Conservation (phyloP, 345 rosid species). For the Murraya koenigii region DNA sequence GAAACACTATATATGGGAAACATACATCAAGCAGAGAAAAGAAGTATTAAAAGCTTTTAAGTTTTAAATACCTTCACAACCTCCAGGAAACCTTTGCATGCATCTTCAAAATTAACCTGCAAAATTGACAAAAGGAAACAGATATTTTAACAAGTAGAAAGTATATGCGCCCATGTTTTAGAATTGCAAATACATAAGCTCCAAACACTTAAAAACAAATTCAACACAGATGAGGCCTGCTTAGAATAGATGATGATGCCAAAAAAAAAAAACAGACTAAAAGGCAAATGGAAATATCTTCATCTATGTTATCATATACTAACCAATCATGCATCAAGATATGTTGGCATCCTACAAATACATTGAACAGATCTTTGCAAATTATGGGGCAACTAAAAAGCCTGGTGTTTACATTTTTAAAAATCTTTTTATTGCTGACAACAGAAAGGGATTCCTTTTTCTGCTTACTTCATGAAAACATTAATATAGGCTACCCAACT, state of each 20-base stretch:
- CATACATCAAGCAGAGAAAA: not conserved
- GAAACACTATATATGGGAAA: not conserved
- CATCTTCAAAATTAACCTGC: constrained; percentile 97
- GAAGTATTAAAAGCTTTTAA: not conserved
- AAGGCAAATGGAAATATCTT: too few relatives aligned
- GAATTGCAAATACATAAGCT: not conserved
- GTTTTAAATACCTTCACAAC: constrained; percentile 75
- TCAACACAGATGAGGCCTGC: not conserved
- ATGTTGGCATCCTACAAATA: not conserved
- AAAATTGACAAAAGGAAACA: constrained; percentile 10
- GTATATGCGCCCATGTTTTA: not conserved
- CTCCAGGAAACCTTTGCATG: constrained; percentile 97
- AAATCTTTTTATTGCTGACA: too few relatives aligned
- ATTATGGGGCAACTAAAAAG: too few relatives aligned
- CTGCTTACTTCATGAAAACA: too few relatives aligned
- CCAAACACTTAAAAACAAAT: not conserved
- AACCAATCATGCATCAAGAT: not conserved
- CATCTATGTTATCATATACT: too few relatives aligned
- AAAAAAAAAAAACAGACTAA: not conserved
- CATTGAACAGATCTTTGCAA: not conserved
- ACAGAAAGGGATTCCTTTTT: too few relatives aligned
- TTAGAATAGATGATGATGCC: not conserved
- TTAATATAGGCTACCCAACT: too few relatives aligned
- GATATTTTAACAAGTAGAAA: constrained; percentile 16
- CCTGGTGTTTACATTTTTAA: too few relatives aligned